Evolutionary conservation across 1,139 yeast species (phyloP).

Genomic region (Sugiyamaella sp.): DNA sequence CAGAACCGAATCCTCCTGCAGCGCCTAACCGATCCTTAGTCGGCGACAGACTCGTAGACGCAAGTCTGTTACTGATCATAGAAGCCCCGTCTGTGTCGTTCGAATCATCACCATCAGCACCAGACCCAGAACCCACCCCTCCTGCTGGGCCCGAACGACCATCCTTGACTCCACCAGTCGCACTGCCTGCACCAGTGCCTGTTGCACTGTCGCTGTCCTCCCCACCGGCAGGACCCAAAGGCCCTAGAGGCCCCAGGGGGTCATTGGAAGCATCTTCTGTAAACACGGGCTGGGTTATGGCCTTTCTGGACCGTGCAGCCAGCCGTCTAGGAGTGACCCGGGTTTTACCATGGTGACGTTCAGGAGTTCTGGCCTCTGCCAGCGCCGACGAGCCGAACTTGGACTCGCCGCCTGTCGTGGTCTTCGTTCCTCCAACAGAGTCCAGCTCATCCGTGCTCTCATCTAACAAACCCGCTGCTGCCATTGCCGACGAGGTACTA

Average conservation of each 20-base stretch:
- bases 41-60: constrained; percentile 11
- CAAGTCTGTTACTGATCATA: constrained; percentile 5
- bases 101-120: constrained; percentile 1
- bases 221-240: constrained; percentile 15
- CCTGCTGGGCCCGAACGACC: constrained; percentile 14
- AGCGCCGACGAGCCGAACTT: neutral
- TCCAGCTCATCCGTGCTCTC: too few relatives aligned
- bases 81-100: constrained; percentile 11
- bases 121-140: neutral
- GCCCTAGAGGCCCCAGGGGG: constrained; percentile 28
- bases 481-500: too few relatives aligned
- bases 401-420: neutral
- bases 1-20: constrained; percentile 9
- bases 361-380: constrained; percentile 5
- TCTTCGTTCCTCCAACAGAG: neutral
- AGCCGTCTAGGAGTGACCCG: constrained; percentile 18
- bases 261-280: constrained; percentile 25
- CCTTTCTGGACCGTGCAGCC: constrained; percentile 23
- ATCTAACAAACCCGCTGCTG: too few relatives aligned
- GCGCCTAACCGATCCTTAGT: constrained; percentile 4
- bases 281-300: constrained; percentile 23
- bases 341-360: constrained; percentile 3
- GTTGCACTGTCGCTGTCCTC: constrained; percentile 7
- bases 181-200: neutral
- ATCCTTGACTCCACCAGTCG: neutral